phyloP scores from a whole-genome alignment of 78 protist genomes.

The Cyanophora paradoxa region DNA sequence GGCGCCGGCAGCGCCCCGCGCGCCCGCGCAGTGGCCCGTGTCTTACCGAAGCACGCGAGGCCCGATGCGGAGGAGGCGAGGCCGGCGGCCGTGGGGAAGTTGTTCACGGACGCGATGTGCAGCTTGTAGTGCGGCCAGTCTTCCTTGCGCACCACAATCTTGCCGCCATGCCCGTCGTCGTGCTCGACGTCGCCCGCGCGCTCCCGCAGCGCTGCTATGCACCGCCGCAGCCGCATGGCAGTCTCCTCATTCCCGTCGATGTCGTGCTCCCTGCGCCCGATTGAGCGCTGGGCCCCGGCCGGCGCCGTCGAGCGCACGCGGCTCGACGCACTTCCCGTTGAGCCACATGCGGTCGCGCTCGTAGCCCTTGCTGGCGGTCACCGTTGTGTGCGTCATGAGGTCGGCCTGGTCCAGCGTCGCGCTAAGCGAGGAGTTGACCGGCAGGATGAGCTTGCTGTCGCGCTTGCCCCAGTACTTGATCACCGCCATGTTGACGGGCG shows the following conservation, averaged over 20 bases:
- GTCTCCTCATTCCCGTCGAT: background rate
- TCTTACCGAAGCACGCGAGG: background rate
- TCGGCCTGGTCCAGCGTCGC: constrained; percentile 73
- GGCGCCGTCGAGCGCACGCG: constrained; percentile 4
- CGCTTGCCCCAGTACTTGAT: constrained; percentile 99
- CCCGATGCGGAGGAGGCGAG: constrained; percentile 97
- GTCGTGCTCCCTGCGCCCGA: too few relatives aligned
- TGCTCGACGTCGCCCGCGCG: background rate
- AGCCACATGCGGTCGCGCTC: constrained; percentile 80
- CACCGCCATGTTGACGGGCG: constrained; percentile 96
- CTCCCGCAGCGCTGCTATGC: background rate
- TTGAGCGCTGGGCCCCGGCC: background rate
- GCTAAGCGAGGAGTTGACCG: constrained; percentile 81
- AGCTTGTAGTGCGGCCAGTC: background rate
- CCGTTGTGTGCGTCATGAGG: constrained; percentile 71
- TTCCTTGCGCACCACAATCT: background rate
- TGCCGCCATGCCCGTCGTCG: background rate
- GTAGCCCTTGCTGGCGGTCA: constrained; percentile 17
- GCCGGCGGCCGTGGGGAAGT: constrained; percentile 89
- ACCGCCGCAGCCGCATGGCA: constrained; percentile 7
- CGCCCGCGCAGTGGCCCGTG: too few relatives aligned
- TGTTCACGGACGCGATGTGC: constrained; percentile 76
- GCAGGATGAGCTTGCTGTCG: constrained; percentile 77
- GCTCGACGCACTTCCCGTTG: constrained; percentile 67
- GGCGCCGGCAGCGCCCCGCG: background rate